Evolutionary conservation across 805 yeast species (phyloP).

Genomic region (Schizosaccharomyces cryophilus): DNA sequence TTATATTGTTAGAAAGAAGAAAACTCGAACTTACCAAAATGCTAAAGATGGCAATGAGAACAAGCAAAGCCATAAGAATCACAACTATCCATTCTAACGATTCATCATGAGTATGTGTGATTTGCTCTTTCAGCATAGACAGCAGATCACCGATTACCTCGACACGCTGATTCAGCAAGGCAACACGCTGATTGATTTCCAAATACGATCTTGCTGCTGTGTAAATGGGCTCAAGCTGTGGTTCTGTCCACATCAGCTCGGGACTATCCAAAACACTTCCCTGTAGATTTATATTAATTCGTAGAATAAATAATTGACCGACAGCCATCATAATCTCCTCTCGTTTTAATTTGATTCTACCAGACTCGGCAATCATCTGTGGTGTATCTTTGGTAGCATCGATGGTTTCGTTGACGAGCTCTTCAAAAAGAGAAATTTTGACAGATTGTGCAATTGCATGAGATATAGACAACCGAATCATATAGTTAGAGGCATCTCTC

Average conservation of each 20-base stretch:
- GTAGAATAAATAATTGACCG: conserved; percentile 75
- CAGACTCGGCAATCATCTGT: conserved; percentile 79
- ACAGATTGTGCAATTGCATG: conserved; percentile 93
- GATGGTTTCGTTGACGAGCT: conserved; percentile 83
- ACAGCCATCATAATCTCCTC: conserved; percentile 92
- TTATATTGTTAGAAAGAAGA: background rate
- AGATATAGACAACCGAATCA: conserved; percentile 77
- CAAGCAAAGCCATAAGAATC: conserved; percentile 44
- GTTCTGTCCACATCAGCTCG: conserved; percentile 97
- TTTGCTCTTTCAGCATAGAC: conserved; percentile 87
- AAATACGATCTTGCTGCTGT: conserved; percentile 74
- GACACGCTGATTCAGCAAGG: conserved; percentile 65
- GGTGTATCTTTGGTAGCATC: conserved; percentile 95
- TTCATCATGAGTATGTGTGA: conserved; percentile 23
- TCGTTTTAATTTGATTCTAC: conserved; percentile 82
- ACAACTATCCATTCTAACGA: conserved; percentile 78
- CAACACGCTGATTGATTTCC: conserved; percentile 84
- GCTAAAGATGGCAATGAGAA: background rate
- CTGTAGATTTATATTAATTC: conserved; percentile 21
- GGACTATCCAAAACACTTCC: conserved; percentile 72
- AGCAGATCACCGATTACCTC: conserved; percentile 83
- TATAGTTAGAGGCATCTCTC: conserved; percentile 69
- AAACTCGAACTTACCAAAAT: conserved; percentile 1
- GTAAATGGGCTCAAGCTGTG: conserved; percentile 88
- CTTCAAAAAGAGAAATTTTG: conserved; percentile 85